Base-by-base conservation (phyloP, 106 monocot genomes). In the Acorus gramineus region DNA sequence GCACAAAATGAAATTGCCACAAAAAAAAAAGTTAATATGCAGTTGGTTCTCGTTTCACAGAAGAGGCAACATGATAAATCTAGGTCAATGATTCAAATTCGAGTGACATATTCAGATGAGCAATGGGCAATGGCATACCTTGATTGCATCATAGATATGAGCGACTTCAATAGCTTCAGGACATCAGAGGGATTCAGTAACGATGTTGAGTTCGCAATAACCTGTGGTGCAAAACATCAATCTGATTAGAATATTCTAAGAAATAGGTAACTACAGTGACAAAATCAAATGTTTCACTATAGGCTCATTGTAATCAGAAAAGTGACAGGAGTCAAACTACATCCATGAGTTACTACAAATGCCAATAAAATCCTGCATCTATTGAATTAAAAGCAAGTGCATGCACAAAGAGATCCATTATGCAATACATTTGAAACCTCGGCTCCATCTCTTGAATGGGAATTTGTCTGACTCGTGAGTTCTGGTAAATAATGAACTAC, bases 141-240 rank as follows among this genome's bases (percentile, higher is more conserved):
- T 71, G 76, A 80, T 64, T 91, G 85, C 8, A 69, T 69, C 81
- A 91, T 74, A 44, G 80, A 81, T 47, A 81, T 49, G 62, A 96
- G 80, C 14, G 80, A 85, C 55, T 88, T 83, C 59, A 92, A 71
- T n/a, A 98, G 81, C 74, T 85, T 91, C 51, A 91, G 69, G 59
- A 76, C 83, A 71, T 85, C 87, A n/a, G 87, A 78, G 56, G 96
- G 88, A 71, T 75, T 98, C 52, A 98, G 67, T 60, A 81, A 75
- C 55, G 83, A 76, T 45, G 76, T 72, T 71, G 96, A 91, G 44
- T 98, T 91, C 49, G 67, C 11, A 57, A 98, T 91, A 61, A 98
- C 91, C 96, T 98, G 81, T 42, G 49, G 6, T 14, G n/a, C 10
- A 73, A 7, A 8, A 5, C 43, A 61, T n/a, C 52, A 70, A 61